Percentiles rank a stretch among this genome's conserved stretches.
phyloP scores from a whole-genome alignment of 306 rosid genomes.

The Malus sylvestris region DNA sequence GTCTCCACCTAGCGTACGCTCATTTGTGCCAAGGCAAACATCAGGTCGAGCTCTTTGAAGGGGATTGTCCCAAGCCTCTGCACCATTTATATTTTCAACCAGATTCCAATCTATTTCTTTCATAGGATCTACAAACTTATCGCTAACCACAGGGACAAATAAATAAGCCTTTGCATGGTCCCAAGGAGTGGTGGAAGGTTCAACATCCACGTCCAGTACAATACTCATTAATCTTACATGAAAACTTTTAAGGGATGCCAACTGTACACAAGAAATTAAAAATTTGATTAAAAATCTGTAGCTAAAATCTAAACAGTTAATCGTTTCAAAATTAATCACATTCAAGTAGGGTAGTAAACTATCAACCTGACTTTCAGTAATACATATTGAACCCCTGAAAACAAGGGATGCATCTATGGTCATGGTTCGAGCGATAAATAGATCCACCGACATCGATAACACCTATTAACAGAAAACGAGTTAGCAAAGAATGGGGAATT shows the following conservation, averaged over 20 bases:
- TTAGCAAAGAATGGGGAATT: conserved; percentile 5
- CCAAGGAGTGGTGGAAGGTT: conserved; percentile 99
- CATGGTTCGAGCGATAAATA: conserved; percentile 97
- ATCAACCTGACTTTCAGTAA: conserved; percentile 78
- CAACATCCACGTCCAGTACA: conserved; percentile 99
- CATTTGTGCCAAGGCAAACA: conserved; percentile 98
- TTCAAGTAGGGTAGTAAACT: background rate
- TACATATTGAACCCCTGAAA: conserved; percentile 68
- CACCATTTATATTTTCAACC: conserved; percentile 68
- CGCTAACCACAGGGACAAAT: conserved; percentile 86
- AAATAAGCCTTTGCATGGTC: conserved; percentile 97
- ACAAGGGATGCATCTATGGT: conserved; percentile 93
- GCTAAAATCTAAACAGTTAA: conserved; percentile 15
- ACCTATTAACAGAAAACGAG: conserved; percentile 45
- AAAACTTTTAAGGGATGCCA: conserved; percentile 90
- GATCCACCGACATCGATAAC: conserved; percentile 99
- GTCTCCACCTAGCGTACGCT: conserved; percentile 96
- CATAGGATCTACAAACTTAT: conserved; percentile 66
- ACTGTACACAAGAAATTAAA: conserved; percentile 41
- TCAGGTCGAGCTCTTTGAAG: conserved; percentile 99
- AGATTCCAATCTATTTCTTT: conserved; percentile 87
- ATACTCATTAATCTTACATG: conserved; percentile 98
- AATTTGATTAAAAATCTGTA: conserved; percentile 18
- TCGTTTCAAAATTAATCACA: conserved; percentile 7
- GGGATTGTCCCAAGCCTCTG: conserved; percentile 90